Percentiles rank a stretch among this genome's conserved stretches.
Conservation (phyloP, 108 stramenopile species). For the Cyclotella kingstonii region DNA sequence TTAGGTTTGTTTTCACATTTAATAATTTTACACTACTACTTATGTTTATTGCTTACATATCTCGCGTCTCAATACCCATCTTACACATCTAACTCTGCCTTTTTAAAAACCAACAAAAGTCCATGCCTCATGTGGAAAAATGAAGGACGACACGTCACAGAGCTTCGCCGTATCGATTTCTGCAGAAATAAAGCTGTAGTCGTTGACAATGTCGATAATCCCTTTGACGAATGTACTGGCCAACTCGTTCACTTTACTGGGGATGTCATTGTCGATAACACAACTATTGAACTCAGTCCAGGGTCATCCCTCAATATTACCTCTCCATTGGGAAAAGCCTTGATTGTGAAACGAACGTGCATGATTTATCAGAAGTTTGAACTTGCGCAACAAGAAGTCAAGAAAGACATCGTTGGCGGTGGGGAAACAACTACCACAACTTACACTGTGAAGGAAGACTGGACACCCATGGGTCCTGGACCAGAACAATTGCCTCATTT, state of each 20-base stretch:
- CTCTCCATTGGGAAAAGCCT: slow-evolving; percentile 38
- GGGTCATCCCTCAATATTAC: slow-evolving; percentile 42
- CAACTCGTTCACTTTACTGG: slow-evolving; percentile 51
- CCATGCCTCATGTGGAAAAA: slow-evolving; percentile 57
- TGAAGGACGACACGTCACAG: slow-evolving; percentile 50
- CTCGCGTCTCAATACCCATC: background rate
- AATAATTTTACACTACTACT: background rate
- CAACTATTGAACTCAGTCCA: slow-evolving; percentile 35
- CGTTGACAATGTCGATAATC: slow-evolving; percentile 33
- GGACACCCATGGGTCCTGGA: slow-evolving; percentile 45
- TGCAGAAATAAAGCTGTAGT: slow-evolving; percentile 55
- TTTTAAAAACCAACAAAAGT: background rate
- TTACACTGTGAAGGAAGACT: slow-evolving; percentile 45
- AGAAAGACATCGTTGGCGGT: slow-evolving; percentile 46
- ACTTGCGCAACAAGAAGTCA: slow-evolving; percentile 18
- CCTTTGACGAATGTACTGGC: slow-evolving; percentile 36
- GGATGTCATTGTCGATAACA: slow-evolving; percentile 48
- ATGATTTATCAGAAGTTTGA: slow-evolving; percentile 55
- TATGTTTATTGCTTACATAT: background rate
- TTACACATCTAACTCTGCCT: background rate
- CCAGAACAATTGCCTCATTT: slow-evolving; percentile 31
- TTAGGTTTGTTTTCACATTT: slow-evolving; percentile 11
- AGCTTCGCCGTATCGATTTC: slow-evolving; percentile 47
- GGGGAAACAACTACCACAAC: slow-evolving; percentile 53
- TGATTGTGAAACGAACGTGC: slow-evolving; percentile 49